Conservation (phyloP, 139 green algal species). For the Haematococcus sp. region DNA sequence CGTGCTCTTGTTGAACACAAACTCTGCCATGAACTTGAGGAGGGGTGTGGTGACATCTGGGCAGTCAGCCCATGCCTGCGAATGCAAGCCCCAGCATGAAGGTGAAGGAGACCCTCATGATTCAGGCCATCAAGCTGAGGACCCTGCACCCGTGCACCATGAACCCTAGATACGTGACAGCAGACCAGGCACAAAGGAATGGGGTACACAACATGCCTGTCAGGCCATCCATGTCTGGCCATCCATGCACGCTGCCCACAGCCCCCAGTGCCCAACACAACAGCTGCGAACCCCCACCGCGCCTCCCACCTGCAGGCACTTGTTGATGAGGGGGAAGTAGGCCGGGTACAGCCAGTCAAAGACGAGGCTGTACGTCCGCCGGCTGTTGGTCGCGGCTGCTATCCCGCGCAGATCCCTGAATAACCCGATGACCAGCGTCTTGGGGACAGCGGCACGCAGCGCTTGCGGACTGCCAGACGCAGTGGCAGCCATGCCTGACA, state of each 20-base stretch:
- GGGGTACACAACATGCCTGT: too few species aligned
- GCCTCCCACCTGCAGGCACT: slow-evolving; percentile 53
- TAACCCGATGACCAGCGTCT: slow-evolving; percentile 76
- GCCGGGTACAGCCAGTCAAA: slow-evolving; percentile 98
- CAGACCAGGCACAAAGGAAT: not conserved
- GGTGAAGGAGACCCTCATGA: not conserved
- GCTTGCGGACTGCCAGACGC: not conserved
- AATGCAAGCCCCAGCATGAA: not conserved
- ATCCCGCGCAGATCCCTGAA: slow-evolving; percentile 91
- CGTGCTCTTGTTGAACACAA: slow-evolving; percentile 96
- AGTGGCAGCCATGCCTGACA: slow-evolving; percentile 39
- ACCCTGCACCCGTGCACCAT: not conserved
- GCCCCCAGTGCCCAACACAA: too few species aligned
- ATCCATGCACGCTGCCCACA: slow-evolving; percentile 4
- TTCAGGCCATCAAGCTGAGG: not conserved
- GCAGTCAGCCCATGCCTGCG: slow-evolving; percentile 83
- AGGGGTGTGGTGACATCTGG: slow-evolving; percentile 83
- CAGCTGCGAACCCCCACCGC: not conserved
- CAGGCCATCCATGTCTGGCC: too few species aligned
- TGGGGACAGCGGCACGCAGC: slow-evolving; percentile 51
- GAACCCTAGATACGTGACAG: too few species aligned
- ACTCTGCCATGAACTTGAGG: slow-evolving; percentile 97
- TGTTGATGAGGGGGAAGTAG: slow-evolving; percentile 80
- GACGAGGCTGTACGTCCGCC: slow-evolving; percentile 78
- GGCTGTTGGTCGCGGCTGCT: slow-evolving; percentile 80